These are phyloP conservation scores for Fusarium lateritium DNA, from an alignment of 2,329 filamentous ascomycete species.

Conservation along the genomic window DNA sequence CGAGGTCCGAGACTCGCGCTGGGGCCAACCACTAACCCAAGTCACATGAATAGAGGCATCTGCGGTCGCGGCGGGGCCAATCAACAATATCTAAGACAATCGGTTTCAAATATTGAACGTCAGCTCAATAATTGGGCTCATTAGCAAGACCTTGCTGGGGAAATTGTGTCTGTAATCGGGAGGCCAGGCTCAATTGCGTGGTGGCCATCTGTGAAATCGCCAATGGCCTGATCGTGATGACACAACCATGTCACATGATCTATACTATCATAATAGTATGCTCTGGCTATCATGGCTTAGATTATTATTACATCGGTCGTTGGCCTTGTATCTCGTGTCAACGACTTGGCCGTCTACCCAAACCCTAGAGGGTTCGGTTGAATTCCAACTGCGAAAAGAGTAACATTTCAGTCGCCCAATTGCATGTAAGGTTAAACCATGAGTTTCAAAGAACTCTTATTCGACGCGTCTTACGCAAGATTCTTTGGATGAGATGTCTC, in stretches of 20 bases:
- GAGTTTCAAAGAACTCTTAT: slow-evolving; percentile 22
- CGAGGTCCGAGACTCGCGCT: background rate
- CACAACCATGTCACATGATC: background rate
- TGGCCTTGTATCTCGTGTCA: background rate
- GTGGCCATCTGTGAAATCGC: background rate
- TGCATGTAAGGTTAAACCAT: rapidly evolving
- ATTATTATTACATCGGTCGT: too few species aligned
- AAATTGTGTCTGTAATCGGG: too few species aligned
- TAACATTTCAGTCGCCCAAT: rapidly evolving
- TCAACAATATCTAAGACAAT: slow-evolving; percentile 15
- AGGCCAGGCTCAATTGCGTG: too few species aligned
- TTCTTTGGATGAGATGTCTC: rapidly evolving
- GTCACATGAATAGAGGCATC: slow-evolving; percentile 37
- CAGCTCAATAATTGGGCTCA: rapidly evolving
- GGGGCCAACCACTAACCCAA: slow-evolving; percentile 5
- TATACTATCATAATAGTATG: background rate
- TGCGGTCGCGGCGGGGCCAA: slow-evolving; percentile 34
- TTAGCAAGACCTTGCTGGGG: background rate
- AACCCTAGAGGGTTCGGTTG: background rate
- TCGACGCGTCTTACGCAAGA: too few species aligned
- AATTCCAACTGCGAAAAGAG: background rate
- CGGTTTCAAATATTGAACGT: background rate
- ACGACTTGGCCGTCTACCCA: background rate
- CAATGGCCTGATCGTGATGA: too few species aligned
- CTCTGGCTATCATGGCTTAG: too few species aligned